Base-by-base conservation (phyloP, 2,329 filamentous ascomycete genomes). In the Aspergillus amoenus region DNA sequence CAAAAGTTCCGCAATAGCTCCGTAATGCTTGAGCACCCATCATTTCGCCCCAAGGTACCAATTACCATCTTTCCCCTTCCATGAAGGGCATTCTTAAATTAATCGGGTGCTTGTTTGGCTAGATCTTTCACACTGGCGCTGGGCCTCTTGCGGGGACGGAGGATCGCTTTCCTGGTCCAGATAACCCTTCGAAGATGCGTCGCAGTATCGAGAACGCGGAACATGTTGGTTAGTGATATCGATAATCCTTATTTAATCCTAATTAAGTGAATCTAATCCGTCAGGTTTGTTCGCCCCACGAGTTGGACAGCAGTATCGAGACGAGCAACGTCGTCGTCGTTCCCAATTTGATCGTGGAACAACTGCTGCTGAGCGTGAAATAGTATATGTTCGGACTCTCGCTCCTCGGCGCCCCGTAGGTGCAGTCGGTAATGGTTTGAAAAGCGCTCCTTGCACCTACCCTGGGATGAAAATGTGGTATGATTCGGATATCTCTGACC, bases 1-100 rank as follows among this genome's bases (percentile, higher is more conserved):
- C 90, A 95, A 72, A 97, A 97, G 71, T 99, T 99, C 70, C 88
- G 94, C 37, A 99, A 99, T 78, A 96, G 91, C 40, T 93, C 91
- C 0, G 92, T 99, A 30, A 97, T 97, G 91, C 81, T 93, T 1
- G 93, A 97, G 75, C 84, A 87, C 11, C 81, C 85, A 0, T 86
- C 88, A 52, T 96, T 91, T 67, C 87, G 91, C 1, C 94, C 94
- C 0, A 95, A 95, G 81, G 89, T 92, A 64, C 70, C 56, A n/a
- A 30, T 30, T 11, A 11, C 27, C 27, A 30, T 9, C 27, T 30
- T 27, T 32, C 3, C 11, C 13, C 32, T 49, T 46, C 43, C 27
- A 8, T 12, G 46, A 30, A 52, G 5, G 8, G 3, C 15, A 24
- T 15, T 21, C 24, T 47, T 18, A 4, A 51, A 7, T 56, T 17